Conservation (phyloP, 352 stramenopile genomes). For the Phytophthora megakarya region DNA sequence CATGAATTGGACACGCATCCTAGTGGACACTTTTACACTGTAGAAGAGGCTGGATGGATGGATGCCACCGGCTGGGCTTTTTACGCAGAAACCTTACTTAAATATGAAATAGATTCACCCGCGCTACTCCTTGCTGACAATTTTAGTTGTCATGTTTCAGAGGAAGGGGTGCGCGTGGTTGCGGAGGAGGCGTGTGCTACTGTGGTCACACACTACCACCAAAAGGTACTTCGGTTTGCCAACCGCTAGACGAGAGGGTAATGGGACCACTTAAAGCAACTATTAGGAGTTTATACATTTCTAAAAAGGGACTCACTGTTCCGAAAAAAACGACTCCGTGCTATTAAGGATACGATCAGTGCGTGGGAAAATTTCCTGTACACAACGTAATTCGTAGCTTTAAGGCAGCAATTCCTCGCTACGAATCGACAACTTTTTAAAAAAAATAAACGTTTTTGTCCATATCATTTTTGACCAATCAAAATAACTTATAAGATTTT, state of each 20-base stretch:
- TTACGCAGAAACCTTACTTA: conserved; percentile 10
- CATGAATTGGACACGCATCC: not conserved
- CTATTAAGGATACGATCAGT: conserved; percentile 8
- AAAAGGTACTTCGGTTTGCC: conserved; percentile 20
- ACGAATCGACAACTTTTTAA: conserved; percentile 2
- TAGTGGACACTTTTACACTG: not conserved
- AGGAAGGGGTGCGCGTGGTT: conserved; percentile 20
- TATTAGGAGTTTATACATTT: not conserved
- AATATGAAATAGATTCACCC: conserved; percentile 16
- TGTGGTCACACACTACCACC: conserved; percentile 6
- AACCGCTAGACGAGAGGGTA: conserved; percentile 23
- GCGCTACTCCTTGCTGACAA: conserved; percentile 30
- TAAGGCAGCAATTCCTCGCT: conserved; percentile 7
- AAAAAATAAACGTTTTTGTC: conserved; percentile 1
- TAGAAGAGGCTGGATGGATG: not conserved
- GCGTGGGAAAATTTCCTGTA: not conserved
- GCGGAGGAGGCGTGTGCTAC: conserved; percentile 15
- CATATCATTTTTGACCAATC: no score
- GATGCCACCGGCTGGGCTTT: not conserved
- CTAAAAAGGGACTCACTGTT: not conserved
- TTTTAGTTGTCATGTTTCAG: conserved; percentile 27
- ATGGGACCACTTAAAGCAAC: conserved; percentile 13
- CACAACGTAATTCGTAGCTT: conserved; percentile 15
- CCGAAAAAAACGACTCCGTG: not conserved
- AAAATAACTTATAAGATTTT: no score